Percentiles rank a stretch among this genome's conserved stretches.
Conservation (phyloP, 768 basidiomycete species). For the Rubroboletus pulcherrimus region DNA sequence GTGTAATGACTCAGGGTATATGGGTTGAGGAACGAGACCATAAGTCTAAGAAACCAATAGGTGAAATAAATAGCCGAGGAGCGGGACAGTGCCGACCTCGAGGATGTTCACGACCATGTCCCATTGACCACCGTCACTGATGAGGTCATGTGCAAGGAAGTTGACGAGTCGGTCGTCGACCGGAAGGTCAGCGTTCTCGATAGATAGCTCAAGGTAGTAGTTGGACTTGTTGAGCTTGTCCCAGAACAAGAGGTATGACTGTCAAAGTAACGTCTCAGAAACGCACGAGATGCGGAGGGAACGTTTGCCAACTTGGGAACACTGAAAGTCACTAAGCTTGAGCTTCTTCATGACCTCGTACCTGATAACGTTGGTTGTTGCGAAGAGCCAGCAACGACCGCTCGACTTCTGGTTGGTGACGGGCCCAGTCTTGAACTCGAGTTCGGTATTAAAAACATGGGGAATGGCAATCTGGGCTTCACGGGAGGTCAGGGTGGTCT, state of each 20-base stretch:
- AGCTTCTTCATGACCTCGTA: slow-evolving; percentile 83
- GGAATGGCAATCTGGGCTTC: slow-evolving; percentile 56
- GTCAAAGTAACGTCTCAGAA: slow-evolving; percentile 7
- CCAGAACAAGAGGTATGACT: slow-evolving; percentile 94
- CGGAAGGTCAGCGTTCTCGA: slow-evolving; percentile 75
- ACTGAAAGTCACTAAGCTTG: slow-evolving; percentile 84
- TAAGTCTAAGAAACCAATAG: slow-evolving; percentile 49
- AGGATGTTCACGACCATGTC: slow-evolving; percentile 81
- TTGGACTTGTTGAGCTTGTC: slow-evolving; percentile 91
- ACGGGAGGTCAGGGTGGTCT: slow-evolving; percentile 59
- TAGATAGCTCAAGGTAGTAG: slow-evolving; percentile 86
- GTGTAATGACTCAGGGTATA: slow-evolving; percentile 83
- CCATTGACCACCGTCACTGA: slow-evolving; percentile 93
- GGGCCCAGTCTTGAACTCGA: slow-evolving; percentile 80
- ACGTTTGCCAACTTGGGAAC: slow-evolving; percentile 63
- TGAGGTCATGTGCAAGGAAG: slow-evolving; percentile 70
- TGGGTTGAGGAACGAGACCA: slow-evolving; percentile 78
- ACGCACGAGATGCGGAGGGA: background rate
- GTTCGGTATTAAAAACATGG: slow-evolving; percentile 78
- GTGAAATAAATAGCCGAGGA: slow-evolving; percentile 23
- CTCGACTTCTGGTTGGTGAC: slow-evolving; percentile 85
- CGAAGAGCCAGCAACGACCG: slow-evolving; percentile 95
- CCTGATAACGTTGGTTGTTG: slow-evolving; percentile 82
- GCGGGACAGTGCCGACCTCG: slow-evolving; percentile 38
- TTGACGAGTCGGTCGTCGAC: slow-evolving; percentile 81